Evolutionary conservation across 768 basidiomycete genomes (phyloP), one percentile per base, ranked within the genome.

Genomic region (Clavaria fumosa): DNA sequence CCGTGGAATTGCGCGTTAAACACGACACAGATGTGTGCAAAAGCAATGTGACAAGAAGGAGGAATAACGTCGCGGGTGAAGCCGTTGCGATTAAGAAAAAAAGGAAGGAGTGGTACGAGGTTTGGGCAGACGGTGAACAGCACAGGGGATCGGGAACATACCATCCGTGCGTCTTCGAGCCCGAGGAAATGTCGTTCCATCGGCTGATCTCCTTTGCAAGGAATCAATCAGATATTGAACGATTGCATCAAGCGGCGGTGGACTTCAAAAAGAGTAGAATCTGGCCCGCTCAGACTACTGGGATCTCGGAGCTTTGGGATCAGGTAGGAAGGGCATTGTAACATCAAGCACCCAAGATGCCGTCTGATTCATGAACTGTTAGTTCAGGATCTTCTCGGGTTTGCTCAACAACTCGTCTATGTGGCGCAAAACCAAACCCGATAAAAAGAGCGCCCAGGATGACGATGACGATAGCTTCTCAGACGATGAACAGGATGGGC

Each of bases 61-160:
- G 61, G 48, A 72, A 66, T 51, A 49, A 39, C 46, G 32, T 6
- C 41, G 42, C 32, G n/a, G 32, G 33, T 17, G 11, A 11, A 14
- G 12, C 23, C 22, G 33, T 14, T 18, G 24, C 35, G 6, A 21
- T 26, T 34, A 37, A 41, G 30, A 19, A 33, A 2, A 43, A 32
- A 12, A 48, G 50, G 21, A 59, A 50, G 42, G 58, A 60, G 28
- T 85, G 80, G 80, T 79, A 67, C 59, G 71, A 80, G 42, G 58
- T 70, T n/a, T 85, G 82, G 82, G 68, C 67, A 35, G 70, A 76
- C 28, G 60, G 57, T 3, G 79, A 83, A 50, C 53, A 61, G 34
- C 53, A 63, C 22, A 59, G 71, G 41, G 53, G 59, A 26, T 56
- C 49, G 20, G 55, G 54, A 28, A 58, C 54, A 23, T 69, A 67